These are phyloP conservation scores for Alternaria sp. DNA, from an alignment of 2,329 filamentous ascomycete genomes.

Conservation along the genomic window DNA sequence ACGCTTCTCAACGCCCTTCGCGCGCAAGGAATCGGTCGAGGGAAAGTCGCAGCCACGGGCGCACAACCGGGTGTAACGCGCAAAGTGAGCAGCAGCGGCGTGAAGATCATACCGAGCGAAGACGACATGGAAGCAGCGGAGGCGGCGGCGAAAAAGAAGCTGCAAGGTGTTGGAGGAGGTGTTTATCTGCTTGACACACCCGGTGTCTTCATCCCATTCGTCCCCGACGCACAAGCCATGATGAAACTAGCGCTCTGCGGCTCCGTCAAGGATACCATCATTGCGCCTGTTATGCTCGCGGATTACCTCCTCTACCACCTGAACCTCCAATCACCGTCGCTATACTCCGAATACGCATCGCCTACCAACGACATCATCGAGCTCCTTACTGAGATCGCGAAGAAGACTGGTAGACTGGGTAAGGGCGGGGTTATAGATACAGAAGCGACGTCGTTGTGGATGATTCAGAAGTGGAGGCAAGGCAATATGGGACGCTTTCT, in stretches of 20 bases:
- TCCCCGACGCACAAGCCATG: slow-evolving; percentile 85
- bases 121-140: slow-evolving; percentile 49
- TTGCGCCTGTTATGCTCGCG: slow-evolving; percentile 77
- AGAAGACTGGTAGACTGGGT: slow-evolving; percentile 75
- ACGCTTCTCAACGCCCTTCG: slow-evolving; percentile 90
- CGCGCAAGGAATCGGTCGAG: slow-evolving; percentile 66
- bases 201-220: slow-evolving; percentile 93
- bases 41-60: slow-evolving; percentile 81
- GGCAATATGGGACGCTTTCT: slow-evolving; percentile 79
- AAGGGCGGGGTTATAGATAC: slow-evolving; percentile 74
- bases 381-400: slow-evolving; percentile 74
- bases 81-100: slow-evolving; percentile 75
- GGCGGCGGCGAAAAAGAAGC: slow-evolving; percentile 30
- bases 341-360: slow-evolving; percentile 72
- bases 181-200: slow-evolving; percentile 92
- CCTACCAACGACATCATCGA: slow-evolving; percentile 86
- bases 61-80: slow-evolving; percentile 89
- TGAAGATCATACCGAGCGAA: slow-evolving; percentile 73
- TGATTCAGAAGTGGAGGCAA: slow-evolving; percentile 81
- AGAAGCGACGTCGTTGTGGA: slow-evolving; percentile 77
- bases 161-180: slow-evolving; percentile 54
- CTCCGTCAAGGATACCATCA: slow-evolving; percentile 86
- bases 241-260: slow-evolving; percentile 92
- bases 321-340: slow-evolving; percentile 68
- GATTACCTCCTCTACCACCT: slow-evolving; percentile 90